A percentile compares a stretch with the other conserved stretches of the same genome.
Evolutionary conservation across 2,329 filamentous ascomycete genomes (phyloP).

Genomic region (Nectriaceae sp.): DNA sequence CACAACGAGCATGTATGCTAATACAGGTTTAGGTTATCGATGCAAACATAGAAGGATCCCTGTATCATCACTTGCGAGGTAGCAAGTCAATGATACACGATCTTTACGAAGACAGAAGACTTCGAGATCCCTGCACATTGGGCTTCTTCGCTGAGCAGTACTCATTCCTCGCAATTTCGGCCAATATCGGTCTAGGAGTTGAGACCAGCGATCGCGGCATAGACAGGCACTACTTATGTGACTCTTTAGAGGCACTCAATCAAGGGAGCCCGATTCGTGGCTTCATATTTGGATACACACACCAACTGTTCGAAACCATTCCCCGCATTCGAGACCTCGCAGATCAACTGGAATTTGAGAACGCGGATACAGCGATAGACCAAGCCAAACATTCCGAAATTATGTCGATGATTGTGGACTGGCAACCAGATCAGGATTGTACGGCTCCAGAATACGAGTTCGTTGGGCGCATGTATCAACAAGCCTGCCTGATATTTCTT

Average conservation of each 20-base stretch:
- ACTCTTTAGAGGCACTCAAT: conserved; percentile 1
- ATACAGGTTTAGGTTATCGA: conserved; percentile 2
- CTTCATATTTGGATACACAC: conserved; percentile 1
- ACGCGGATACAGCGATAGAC: not conserved
- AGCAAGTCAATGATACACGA: conserved; percentile 1
- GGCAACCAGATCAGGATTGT: no score
- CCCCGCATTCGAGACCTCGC: conserved; percentile 1
- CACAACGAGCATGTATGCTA: not conserved
- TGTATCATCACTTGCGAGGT: conserved; percentile 6
- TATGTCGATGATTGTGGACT: no score
- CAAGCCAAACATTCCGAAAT: not conserved
- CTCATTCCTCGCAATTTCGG: conserved; percentile 4
- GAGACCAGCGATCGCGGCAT: not conserved
- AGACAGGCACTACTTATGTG: not conserved
- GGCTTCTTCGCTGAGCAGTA: conserved; percentile 9
- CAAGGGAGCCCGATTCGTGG: not conserved
- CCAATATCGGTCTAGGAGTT: conserved; percentile 4
- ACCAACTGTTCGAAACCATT: conserved; percentile 3
- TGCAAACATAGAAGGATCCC: conserved; percentile 4
- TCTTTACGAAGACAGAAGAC: not conserved
- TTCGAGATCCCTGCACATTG: not conserved
- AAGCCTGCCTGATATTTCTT: conserved; percentile 3
- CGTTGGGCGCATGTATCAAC: not conserved
- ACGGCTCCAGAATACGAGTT: not conserved
- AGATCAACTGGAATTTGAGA: not conserved